These are phyloP conservation scores for Pontederia crassipes DNA, from an alignment of 176 grass and related monocot species.

Conservation along the genomic window DNA sequence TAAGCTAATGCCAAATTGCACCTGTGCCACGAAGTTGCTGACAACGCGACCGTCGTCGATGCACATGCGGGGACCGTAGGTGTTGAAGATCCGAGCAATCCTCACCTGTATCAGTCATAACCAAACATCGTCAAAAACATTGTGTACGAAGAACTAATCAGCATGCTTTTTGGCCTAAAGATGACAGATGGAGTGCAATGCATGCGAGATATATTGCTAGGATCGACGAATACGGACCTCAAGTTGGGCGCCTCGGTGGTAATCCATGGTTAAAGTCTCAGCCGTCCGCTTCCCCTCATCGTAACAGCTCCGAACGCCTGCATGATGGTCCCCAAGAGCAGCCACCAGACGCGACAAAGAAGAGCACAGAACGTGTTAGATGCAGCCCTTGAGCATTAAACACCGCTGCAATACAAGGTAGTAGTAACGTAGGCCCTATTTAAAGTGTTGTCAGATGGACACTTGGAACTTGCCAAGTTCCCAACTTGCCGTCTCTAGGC, in stretches of 20 bases:
- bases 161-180: background rate
- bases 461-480: too few species aligned
- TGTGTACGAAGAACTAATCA: background rate
- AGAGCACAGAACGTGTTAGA: too few species aligned
- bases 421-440: too few species aligned
- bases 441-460: too few species aligned
- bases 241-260: slow-evolving; percentile 71
- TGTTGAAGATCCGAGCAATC: slow-evolving; percentile 93
- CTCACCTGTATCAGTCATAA: slow-evolving; percentile 40
- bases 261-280: slow-evolving; percentile 93
- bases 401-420: background rate
- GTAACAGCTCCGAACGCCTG: slow-evolving; percentile 88
- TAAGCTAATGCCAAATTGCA: slow-evolving; percentile 9
- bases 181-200: background rate
- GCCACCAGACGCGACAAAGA: background rate
- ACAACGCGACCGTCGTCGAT: slow-evolving; percentile 84
- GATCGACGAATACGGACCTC: slow-evolving; percentile 33
- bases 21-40: slow-evolving; percentile 90
- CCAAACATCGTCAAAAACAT: background rate
- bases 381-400: background rate
- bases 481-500: too few species aligned
- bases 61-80: slow-evolving; percentile 89
- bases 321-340: slow-evolving; percentile 3
- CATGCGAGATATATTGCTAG: background rate
- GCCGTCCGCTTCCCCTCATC: slow-evolving; percentile 90